phyloP scores from a whole-genome alignment of 1,284 basidiomycete genomes.

The Phellopilus nigrolimitatus region DNA sequence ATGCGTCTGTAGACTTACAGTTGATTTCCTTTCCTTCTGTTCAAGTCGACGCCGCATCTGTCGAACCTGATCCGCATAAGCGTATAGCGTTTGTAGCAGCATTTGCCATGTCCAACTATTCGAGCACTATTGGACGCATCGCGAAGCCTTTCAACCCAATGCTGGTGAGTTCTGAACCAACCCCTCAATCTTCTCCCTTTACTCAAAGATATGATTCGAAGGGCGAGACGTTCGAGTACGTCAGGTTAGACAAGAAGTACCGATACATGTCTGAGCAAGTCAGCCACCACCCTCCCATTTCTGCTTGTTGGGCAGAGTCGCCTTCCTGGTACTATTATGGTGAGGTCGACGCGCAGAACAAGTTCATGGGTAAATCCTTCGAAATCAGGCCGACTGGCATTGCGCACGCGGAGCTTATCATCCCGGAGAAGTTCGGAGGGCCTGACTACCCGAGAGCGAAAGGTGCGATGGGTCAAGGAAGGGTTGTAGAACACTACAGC shows the following conservation, averaged over 20 bases:
- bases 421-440: slow-evolving; percentile 60
- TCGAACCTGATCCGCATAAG: slow-evolving; percentile 72
- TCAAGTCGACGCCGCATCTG: slow-evolving; percentile 78
- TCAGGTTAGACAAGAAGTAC: slow-evolving; percentile 82
- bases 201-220: slow-evolving; percentile 26
- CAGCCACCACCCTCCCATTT: slow-evolving; percentile 94
- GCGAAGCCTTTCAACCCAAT: slow-evolving; percentile 96
- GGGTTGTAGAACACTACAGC: slow-evolving; percentile 78
- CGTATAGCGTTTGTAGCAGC: slow-evolving; percentile 93
- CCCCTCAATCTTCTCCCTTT: neutral
- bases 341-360: slow-evolving; percentile 91
- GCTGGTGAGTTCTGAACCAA: slow-evolving; percentile 49
- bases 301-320: slow-evolving; percentile 93
- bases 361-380: slow-evolving; percentile 94
- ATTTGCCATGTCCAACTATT: slow-evolving; percentile 98
- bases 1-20: neutral
- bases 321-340: slow-evolving; percentile 91
- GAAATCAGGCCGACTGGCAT: slow-evolving; percentile 95
- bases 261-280: slow-evolving; percentile 95
- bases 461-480: slow-evolving; percentile 37
- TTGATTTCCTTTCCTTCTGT: slow-evolving; percentile 2
- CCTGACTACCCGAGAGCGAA: slow-evolving; percentile 53
- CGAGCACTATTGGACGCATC: slow-evolving; percentile 90
- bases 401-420: slow-evolving; percentile 82
- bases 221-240: slow-evolving; percentile 94